Evolutionary conservation across 2,329 filamentous ascomycete genomes (phyloP).

Genomic region (Trichoderma gracile): DNA sequence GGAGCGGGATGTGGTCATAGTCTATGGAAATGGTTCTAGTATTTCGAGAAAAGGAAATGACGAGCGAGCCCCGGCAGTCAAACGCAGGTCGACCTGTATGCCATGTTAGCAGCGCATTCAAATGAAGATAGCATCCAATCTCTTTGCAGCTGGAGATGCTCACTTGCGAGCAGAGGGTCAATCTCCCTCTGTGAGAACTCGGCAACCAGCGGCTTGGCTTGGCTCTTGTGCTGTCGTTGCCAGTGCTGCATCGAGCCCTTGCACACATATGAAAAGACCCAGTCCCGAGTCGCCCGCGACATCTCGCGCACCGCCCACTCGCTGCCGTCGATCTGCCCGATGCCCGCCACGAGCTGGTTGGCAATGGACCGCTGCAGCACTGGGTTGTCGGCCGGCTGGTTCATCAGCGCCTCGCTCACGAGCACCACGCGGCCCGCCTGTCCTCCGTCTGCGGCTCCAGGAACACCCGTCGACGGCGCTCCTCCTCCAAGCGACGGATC

Average conservation of each 20-base stretch:
- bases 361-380: conserved; percentile 51
- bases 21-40: conserved; percentile 52
- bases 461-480: conserved; percentile 28
- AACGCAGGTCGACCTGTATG: conserved; percentile 56
- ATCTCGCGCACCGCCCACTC: conserved; percentile 51
- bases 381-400: conserved; percentile 52
- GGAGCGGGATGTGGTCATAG: conserved; percentile 59
- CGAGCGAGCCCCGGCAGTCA: conserved; percentile 56
- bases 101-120: conserved; percentile 17
- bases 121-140: neutral
- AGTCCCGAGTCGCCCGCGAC: conserved; percentile 49
- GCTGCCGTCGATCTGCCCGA: conserved; percentile 51
- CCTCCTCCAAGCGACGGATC: conserved; percentile 40
- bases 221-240: conserved; percentile 49
- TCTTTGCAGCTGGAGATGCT: conserved; percentile 27
- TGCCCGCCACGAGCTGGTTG: conserved; percentile 47
- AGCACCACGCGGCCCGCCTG: conserved; percentile 43
- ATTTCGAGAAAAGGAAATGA: conserved; percentile 51
- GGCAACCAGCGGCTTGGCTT: conserved; percentile 46
- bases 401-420: conserved; percentile 49
- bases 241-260: conserved; percentile 54
- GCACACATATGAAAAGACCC: conserved; percentile 57
- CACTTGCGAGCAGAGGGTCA: conserved; percentile 49
- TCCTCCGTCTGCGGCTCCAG: conserved; percentile 25
- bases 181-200: conserved; percentile 52